Base-by-base conservation (phyloP, 768 basidiomycete genomes). In the Macrolepiota dolichaula region DNA sequence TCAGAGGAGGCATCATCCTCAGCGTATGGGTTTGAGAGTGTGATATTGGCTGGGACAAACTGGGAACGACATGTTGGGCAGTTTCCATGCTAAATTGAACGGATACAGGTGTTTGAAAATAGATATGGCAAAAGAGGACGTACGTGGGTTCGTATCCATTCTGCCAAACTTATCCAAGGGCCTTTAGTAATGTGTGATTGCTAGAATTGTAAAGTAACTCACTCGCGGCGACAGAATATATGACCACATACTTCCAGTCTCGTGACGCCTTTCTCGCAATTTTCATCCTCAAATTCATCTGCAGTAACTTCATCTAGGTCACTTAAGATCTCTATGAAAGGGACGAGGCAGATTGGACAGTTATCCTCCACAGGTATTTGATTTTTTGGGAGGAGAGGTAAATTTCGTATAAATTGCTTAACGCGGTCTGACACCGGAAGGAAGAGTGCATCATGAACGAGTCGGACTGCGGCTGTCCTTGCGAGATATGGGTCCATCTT, bases 201-300 rank as follows among this genome's bases (percentile, higher is more conserved):
- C 29, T 19, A 15, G 38, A 17, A n/a, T 35, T 29, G 63, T 37
- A 22, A 59, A 32, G 25, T 53, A 2, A 65, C 68, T 52, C 68
- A 89, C 88, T 89, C 88, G 67, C 81, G 77, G 49, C 79, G 74
- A 67, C 88, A 91, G 68, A 91, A 89, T 6, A 86, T 67, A 71
- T 91, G 89, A 0, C 85, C 84, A 66, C 89, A 91, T 3, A 72
- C 78, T 1, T 66, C 69, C 0, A 91, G 73, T 67, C 82, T 86
- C 1, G 87, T 88, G 6, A 89, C 73, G 2, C 85, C 85, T n/a
- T 49, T 57, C 9, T 66, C n/a, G 13, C 51, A 55, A 27, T 61
- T 62, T 2, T 63, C 64, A 9, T 61, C 55, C 35, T 62, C 65
- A 25, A 53, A 11, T 12, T 24, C 47, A 22, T 46, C 52, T 27